phyloP scores from a whole-genome alignment of 2,329 filamentous ascomycete species.

The Fusarium veterinarium region DNA sequence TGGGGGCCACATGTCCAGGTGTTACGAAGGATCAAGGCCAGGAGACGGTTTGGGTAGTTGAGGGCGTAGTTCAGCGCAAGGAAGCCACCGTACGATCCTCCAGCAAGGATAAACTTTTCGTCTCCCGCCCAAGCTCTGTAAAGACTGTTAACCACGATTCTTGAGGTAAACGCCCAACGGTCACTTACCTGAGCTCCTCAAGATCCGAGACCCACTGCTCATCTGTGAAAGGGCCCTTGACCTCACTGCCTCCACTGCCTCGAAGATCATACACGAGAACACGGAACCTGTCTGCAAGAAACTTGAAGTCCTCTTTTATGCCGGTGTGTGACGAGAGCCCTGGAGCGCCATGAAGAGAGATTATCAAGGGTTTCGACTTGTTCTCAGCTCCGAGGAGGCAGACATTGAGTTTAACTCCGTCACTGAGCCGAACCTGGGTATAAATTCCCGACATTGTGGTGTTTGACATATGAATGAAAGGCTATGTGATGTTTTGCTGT shows the following conservation, averaged over 20 bases:
- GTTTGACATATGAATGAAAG: neutral
- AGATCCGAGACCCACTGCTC: constrained; percentile 11
- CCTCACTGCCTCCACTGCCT: constrained; percentile 6
- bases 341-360: constrained; percentile 7
- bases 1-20: constrained; percentile 1
- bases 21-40: neutral
- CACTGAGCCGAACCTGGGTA: constrained; percentile 7
- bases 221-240: constrained; percentile 8
- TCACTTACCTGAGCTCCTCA: constrained; percentile 2
- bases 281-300: constrained; percentile 2
- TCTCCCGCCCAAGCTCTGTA: neutral
- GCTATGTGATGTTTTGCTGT: neutral
- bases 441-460: neutral
- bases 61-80: constrained; percentile 8
- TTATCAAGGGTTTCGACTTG: constrained; percentile 1
- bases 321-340: constrained; percentile 2
- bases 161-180: rapidly evolving
- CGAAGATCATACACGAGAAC: constrained; percentile 16
- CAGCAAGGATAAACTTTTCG: constrained; percentile 13
- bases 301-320: neutral
- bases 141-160: rapidly evolving
- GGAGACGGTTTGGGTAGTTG: neutral
- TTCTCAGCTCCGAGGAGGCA: constrained; percentile 13
- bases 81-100: constrained; percentile 11
- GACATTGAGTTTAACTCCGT: constrained; percentile 11